Base-by-base conservation (phyloP, 495 filamentous ascomycete species). In the Aspergillus nidulans region DNA sequence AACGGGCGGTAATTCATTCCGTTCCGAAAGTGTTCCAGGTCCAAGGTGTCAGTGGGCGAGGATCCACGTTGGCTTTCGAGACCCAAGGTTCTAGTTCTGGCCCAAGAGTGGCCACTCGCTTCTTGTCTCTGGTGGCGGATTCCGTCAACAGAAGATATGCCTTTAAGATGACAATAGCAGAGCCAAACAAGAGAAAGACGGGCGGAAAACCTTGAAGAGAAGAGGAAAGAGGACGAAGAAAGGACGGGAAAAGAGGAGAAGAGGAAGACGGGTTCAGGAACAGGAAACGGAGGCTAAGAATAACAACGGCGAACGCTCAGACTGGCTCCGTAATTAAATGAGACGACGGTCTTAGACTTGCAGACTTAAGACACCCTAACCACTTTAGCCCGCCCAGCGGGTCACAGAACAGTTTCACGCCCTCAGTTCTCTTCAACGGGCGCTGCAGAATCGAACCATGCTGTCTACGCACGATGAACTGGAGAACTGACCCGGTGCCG, bases 51-150 rank as follows among this genome's bases (percentile, higher is more conserved):
- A 47, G 30, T 45, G 52, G 49, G 38, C 42, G 30, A 57, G 59
- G 62, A 59, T 64, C 62, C 62, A 64, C 62, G 62, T 54, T 56
- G 56, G 57, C 44, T 57, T 59, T 6, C 28, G 4, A 49, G 42
- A 30, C 28, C 43, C 56, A 51, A 45, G 57, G 57, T 55, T 55
- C 56, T 49, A 51, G 56, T 55, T 51, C 56, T 18, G 36, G n/a
- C 36, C 36, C 36, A 39, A 18, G 8, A 34, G 10, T 34, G 2
- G 30, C 15, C 30, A 34, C 30, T 34, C n/a, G n/a, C n/a, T n/a
- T n/a, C n/a, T n/a, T n/a, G 9, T 28, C 30, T 34, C 30, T 6
- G 2, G 28, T 36, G 47, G 32, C 20, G 32, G 20, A 18, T 15
- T 49, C 32, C 50, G 47, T 49, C 51, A 40, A 44, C 50, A 20